These are phyloP conservation scores for Penicillium goetzii DNA, from an alignment of 495 filamentous ascomycete genomes.

Conservation along the genomic window DNA sequence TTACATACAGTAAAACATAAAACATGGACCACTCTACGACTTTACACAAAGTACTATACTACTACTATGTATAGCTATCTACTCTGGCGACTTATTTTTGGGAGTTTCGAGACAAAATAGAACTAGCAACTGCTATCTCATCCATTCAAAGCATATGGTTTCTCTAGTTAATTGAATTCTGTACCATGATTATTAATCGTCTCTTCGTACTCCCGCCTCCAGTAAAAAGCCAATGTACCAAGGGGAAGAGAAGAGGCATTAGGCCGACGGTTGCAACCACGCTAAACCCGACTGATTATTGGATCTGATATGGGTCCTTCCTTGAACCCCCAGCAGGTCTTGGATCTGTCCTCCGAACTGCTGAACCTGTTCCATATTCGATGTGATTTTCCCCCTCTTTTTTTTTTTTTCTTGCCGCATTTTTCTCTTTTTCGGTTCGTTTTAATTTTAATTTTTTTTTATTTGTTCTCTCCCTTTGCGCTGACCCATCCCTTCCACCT, in stretches of 20 bases:
- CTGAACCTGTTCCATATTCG: slow-evolving; percentile 20
- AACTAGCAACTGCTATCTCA: neutral
- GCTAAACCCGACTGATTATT: slow-evolving; percentile 44
- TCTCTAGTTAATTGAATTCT: neutral
- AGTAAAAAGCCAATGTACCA: neutral
- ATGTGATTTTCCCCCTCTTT: neutral
- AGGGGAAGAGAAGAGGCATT: slow-evolving; percentile 13
- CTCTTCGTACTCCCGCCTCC: neutral
- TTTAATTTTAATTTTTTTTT: slow-evolving; percentile 10
- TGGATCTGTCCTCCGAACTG: slow-evolving; percentile 31
- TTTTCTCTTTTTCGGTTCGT: slow-evolving; percentile 10
- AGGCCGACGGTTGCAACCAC: slow-evolving; percentile 43
- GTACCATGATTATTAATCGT: slow-evolving; percentile 1
- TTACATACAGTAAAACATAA: neutral
- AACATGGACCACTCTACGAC: neutral
- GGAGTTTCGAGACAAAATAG: neutral
- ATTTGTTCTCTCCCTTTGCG: slow-evolving; percentile 8
- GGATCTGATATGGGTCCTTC: slow-evolving; percentile 46
- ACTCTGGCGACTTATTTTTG: neutral
- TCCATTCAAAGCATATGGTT: neutral
- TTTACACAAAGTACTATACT: neutral
- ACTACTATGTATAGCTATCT: neutral
- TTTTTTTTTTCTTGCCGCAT: slow-evolving; percentile 4
- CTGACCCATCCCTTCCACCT: slow-evolving; percentile 23
- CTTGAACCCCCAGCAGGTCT: slow-evolving; percentile 28